A percentile compares a stretch with the other conserved stretches of the same genome.
Conservation (phyloP, 2,329 filamentous ascomycete species). For the Thelonectria discophora region DNA sequence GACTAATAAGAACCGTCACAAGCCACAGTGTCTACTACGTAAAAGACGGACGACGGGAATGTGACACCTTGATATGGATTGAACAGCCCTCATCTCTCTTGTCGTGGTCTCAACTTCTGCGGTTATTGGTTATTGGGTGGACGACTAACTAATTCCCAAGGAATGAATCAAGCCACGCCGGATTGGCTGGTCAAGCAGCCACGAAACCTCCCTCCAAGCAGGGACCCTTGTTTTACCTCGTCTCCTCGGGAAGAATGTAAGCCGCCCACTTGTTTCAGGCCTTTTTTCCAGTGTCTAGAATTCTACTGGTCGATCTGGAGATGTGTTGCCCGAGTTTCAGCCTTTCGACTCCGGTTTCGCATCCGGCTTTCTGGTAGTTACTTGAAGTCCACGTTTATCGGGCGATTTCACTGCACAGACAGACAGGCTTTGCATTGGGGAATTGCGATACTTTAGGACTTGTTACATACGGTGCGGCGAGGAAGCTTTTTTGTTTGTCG, state of each 20-base stretch:
- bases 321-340: background rate
- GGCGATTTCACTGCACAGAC: background rate
- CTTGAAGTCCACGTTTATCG: background rate
- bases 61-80: too few relatives aligned
- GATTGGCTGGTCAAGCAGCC: slow-evolving; percentile 1
- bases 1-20: too few relatives aligned
- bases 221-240: slow-evolving; percentile 5
- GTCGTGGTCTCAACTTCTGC: too few relatives aligned
- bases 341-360: background rate
- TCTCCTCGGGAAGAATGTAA: slow-evolving; percentile 17
- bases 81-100: too few relatives aligned
- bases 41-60: too few relatives aligned
- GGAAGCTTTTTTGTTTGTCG: too few relatives aligned
- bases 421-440: background rate
- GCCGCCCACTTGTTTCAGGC: slow-evolving; percentile 19
- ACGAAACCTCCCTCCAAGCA: background rate
- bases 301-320: background rate
- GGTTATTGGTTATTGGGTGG: too few relatives aligned
- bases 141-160: background rate
- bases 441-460: background rate
- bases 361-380: background rate
- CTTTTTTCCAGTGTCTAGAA: background rate
- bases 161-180: background rate
- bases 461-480: too few relatives aligned
- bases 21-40: too few relatives aligned